Evolutionary conservation across 495 filamentous ascomycete species (phyloP).

Genomic region (Xylaria flabelliformis): DNA sequence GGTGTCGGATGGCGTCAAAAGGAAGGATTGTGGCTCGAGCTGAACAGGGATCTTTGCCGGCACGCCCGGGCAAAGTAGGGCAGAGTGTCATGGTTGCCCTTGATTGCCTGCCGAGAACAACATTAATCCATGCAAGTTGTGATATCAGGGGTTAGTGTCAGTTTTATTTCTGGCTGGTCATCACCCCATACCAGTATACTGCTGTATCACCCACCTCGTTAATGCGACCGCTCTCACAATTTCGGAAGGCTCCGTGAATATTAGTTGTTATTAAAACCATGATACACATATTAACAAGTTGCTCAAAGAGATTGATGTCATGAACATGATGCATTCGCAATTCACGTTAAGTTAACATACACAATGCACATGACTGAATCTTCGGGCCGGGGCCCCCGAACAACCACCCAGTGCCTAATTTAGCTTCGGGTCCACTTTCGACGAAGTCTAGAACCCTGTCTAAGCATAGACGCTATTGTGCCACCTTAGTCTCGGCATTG

Average conservation of each 20-base stretch:
- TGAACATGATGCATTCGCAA: neutral
- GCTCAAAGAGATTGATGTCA: neutral
- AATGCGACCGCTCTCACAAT: neutral
- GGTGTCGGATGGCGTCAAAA: neutral
- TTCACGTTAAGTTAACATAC: neutral
- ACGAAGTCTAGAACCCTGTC: conserved; percentile 17
- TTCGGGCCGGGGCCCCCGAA: conserved; percentile 21
- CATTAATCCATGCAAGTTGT: conserved; percentile 3
- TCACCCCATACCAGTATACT: neutral
- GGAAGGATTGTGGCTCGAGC: conserved; percentile 6
- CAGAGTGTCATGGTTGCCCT: neutral
- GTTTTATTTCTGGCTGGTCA: neutral
- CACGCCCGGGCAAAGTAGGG: neutral
- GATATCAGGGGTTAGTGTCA: neutral
- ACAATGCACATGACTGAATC: neutral
- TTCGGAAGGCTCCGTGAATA: neutral
- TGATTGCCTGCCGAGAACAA: conserved; percentile 17
- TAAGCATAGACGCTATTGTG: conserved; percentile 3
- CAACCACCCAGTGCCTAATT: conserved; percentile 1
- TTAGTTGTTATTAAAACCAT: neutral
- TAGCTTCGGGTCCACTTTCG: neutral
- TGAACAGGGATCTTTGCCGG: conserved; percentile 16
- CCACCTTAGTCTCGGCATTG: conserved; percentile 22
- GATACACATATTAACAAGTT: neutral
- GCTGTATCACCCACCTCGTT: neutral